phyloP scores from a whole-genome alignment of 1,139 yeast species.

The Yamadazyma triangularis region DNA sequence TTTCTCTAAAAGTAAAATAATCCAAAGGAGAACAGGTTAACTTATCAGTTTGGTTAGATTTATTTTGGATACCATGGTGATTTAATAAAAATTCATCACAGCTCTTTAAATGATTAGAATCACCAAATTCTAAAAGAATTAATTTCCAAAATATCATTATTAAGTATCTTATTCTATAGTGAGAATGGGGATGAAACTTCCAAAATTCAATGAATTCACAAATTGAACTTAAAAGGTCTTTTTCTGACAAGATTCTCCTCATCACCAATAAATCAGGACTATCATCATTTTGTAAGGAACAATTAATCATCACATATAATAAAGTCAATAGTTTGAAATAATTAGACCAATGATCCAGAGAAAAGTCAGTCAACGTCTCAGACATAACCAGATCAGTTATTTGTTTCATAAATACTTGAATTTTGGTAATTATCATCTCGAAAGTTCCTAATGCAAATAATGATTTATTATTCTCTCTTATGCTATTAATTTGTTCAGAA shows the following conservation, averaged over 20 bases:
- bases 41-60: slow-evolving; percentile 15
- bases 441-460: slow-evolving; percentile 12
- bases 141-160: slow-evolving; percentile 56
- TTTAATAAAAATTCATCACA: slow-evolving; percentile 48
- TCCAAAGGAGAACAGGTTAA: slow-evolving; percentile 71
- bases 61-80: slow-evolving; percentile 37
- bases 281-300: slow-evolving; percentile 17
- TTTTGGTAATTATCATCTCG: not conserved
- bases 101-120: slow-evolving; percentile 30
- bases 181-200: slow-evolving; percentile 49
- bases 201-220: slow-evolving; percentile 57
- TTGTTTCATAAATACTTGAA: slow-evolving; percentile 11
- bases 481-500: slow-evolving; percentile 32
- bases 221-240: slow-evolving; percentile 40
- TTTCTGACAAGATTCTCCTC: slow-evolving; percentile 18
- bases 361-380: slow-evolving; percentile 1
- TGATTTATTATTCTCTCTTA: slow-evolving; percentile 15
- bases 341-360: slow-evolving; percentile 1
- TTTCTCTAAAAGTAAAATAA: slow-evolving; percentile 74
- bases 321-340: slow-evolving; percentile 44
- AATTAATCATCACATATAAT: slow-evolving; percentile 44
- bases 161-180: slow-evolving; percentile 44
- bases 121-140: slow-evolving; percentile 65
- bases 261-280: no score
- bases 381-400: slow-evolving; percentile 11